Conservation (phyloP, 805 yeast species). For the Candida manassasensis region DNA sequence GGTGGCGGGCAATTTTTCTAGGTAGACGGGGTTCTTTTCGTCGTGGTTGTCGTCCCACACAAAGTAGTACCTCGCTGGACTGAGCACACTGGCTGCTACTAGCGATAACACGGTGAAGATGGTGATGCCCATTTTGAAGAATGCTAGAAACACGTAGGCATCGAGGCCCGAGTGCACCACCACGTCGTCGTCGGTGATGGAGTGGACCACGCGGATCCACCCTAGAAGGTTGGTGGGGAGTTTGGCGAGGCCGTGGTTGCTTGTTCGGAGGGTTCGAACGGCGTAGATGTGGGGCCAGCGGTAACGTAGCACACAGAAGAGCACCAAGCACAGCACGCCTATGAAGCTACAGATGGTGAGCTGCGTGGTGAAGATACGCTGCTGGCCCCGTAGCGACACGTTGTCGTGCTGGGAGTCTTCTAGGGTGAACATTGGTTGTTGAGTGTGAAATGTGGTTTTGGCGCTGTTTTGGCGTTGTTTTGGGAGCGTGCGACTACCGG, state of each 20-base stretch:
- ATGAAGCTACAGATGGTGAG: conserved; percentile 43
- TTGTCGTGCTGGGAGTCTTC: background rate
- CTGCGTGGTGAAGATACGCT: conserved; percentile 56
- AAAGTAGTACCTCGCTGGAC: conserved; percentile 36
- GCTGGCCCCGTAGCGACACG: conserved; percentile 23
- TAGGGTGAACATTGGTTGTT: background rate
- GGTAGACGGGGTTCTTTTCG: background rate
- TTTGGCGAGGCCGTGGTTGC: conserved; percentile 25
- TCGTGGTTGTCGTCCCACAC: conserved; percentile 37
- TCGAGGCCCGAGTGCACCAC: conserved; percentile 88
- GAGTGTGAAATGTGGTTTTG: background rate
- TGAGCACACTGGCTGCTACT: conserved; percentile 42
- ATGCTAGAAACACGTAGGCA: conserved; percentile 55
- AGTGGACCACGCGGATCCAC: conserved; percentile 66
- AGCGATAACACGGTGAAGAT: conserved; percentile 60
- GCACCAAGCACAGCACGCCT: conserved; percentile 43
- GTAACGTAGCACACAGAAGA: conserved; percentile 48
- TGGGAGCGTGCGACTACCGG: no score
- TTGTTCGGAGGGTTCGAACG: conserved; percentile 45
- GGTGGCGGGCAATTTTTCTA: background rate
- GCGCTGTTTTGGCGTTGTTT: no score
- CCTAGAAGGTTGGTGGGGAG: conserved; percentile 57
- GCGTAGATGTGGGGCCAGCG: conserved; percentile 57
- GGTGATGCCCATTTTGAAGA: conserved; percentile 64
- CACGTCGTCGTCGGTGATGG: conserved; percentile 69